Evolutionary conservation across 306 rosid species (phyloP).

Genomic region (Trifolium fragiferum): DNA sequence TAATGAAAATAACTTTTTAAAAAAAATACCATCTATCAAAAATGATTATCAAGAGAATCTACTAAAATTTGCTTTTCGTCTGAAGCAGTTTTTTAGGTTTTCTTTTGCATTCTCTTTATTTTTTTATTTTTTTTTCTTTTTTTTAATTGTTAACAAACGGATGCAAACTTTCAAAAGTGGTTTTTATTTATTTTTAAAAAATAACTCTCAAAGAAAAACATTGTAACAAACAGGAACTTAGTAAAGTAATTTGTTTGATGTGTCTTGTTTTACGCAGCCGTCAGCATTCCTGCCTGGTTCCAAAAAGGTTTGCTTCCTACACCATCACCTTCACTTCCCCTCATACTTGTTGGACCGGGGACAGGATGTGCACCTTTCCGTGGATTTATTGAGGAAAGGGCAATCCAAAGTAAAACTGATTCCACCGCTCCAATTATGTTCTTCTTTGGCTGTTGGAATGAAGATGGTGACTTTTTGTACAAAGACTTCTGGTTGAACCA

Average conservation of each 20-base stretch:
- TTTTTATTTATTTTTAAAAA: too few species aligned
- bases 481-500: constrained; percentile 76
- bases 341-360: constrained; percentile 91
- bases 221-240: background rate
- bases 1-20: too few species aligned
- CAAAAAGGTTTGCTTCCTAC: constrained; percentile 81
- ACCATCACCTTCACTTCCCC: constrained; percentile 81
- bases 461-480: constrained; percentile 76
- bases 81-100: too few species aligned
- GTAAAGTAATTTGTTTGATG: background rate
- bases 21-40: too few species aligned
- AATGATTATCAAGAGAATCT: too few species aligned
- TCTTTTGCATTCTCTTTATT: too few species aligned
- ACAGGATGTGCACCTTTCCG: constrained; percentile 94
- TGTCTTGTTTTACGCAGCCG: constrained; percentile 54
- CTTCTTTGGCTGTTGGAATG: constrained; percentile 84
- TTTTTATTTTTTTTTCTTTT: too few species aligned
- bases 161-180: background rate
- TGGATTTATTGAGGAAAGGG: constrained; percentile 89
- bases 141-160: background rate
- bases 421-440: constrained; percentile 75
- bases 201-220: too few species aligned
- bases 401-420: constrained; percentile 54
- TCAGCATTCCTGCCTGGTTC: constrained; percentile 73
- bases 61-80: too few species aligned